phyloP scores from a whole-genome alignment of 805 yeast species.

The Torulaspora delbrueckii region DNA sequence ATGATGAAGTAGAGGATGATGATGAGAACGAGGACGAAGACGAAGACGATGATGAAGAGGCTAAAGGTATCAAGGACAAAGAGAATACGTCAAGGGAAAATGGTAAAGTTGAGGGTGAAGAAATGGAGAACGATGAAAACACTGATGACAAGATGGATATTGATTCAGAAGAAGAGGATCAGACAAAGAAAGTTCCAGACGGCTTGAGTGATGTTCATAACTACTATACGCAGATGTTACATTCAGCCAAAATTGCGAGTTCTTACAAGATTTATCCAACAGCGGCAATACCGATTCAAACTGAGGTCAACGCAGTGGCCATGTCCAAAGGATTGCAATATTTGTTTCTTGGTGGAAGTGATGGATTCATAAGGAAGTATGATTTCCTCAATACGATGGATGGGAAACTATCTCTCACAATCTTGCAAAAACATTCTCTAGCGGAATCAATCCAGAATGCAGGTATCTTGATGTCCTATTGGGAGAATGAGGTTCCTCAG shows the following conservation, averaged over 20 bases:
- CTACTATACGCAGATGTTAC: slow-evolving; percentile 31
- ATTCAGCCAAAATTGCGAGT: slow-evolving; percentile 48
- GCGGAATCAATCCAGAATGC: slow-evolving; percentile 82
- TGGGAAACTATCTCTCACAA: slow-evolving; percentile 81
- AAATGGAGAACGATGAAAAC: slow-evolving; percentile 1
- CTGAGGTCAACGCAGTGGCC: slow-evolving; percentile 73
- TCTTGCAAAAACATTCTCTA: slow-evolving; percentile 83
- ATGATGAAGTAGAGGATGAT: slow-evolving; percentile 23
- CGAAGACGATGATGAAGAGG: slow-evolving; percentile 18
- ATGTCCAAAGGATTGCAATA: slow-evolving; percentile 77
- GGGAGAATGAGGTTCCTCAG: slow-evolving; percentile 95
- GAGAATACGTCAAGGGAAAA: slow-evolving; percentile 3
- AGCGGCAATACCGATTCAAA: slow-evolving; percentile 80
- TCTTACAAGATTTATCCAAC: slow-evolving; percentile 72
- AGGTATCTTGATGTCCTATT: slow-evolving; percentile 77
- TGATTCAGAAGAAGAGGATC: slow-evolving; percentile 19
- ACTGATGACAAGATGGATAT: slow-evolving; percentile 14
- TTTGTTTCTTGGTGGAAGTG: slow-evolving; percentile 93
- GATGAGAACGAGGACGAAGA: slow-evolving; percentile 20
- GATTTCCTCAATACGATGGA: slow-evolving; percentile 81
- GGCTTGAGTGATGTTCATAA: slow-evolving; percentile 30
- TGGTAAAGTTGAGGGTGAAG: slow-evolving; percentile 21
- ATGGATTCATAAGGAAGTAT: slow-evolving; percentile 86
- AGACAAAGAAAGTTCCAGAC: slow-evolving; percentile 19
- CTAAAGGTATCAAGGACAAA: not conserved